Evolutionary conservation across 2,329 filamentous ascomycete species (phyloP).

Genomic region (Penicillium oxalicum): DNA sequence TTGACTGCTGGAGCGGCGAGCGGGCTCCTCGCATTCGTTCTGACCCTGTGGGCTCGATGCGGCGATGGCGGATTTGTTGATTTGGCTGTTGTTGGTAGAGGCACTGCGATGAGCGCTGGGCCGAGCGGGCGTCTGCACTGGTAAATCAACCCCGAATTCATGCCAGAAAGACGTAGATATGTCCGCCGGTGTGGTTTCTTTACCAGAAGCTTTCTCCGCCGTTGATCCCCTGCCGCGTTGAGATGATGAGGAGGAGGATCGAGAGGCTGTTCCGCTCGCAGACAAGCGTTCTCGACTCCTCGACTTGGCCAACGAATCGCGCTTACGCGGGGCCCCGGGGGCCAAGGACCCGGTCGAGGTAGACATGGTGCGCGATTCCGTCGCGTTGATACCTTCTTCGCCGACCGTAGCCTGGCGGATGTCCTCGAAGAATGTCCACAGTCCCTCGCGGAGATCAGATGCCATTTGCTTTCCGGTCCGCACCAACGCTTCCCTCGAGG

Average conservation of each 20-base stretch:
- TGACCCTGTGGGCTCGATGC: constrained; percentile 29
- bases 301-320: constrained; percentile 28
- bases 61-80: constrained; percentile 3
- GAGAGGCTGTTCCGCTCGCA: constrained; percentile 24
- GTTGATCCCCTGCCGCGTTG: constrained; percentile 26
- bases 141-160: constrained; percentile 47
- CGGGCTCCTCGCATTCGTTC: constrained; percentile 34
- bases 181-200: constrained; percentile 37
- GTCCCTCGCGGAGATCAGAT: constrained; percentile 78
- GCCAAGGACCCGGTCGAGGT: constrained; percentile 17
- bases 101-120: constrained; percentile 25
- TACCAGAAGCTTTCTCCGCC: constrained; percentile 34
- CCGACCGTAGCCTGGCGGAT: constrained; percentile 92
- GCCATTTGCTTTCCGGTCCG: constrained; percentile 69
- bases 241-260: constrained; percentile 29
- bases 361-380: constrained; percentile 34
- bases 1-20: constrained; percentile 24
- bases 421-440: constrained; percentile 94
- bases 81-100: constrained; percentile 11
- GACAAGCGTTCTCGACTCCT: constrained; percentile 30
- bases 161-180: constrained; percentile 46
- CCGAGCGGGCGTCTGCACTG: constrained; percentile 34
- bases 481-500: constrained; percentile 48
- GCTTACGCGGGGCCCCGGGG: constrained; percentile 18
- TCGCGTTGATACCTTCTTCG: constrained; percentile 72